Percentiles rank a stretch among this genome's conserved stretches.
phyloP scores from a whole-genome alignment of 371 early-diverging fungal genomes.

The Vairimorpha ceranae region DNA sequence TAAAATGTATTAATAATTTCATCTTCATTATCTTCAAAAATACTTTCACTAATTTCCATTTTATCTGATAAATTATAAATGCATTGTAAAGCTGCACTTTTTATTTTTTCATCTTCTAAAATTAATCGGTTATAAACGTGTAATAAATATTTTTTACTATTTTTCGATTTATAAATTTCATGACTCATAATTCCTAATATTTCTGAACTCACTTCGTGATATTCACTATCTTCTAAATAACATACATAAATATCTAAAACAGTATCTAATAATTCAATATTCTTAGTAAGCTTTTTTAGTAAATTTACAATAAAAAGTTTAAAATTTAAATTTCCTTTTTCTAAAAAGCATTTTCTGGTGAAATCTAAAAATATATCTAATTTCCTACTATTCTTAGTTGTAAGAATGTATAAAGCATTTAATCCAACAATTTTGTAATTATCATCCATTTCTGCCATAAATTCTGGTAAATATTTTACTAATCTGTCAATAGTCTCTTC shows the following conservation, averaged over 20 bases:
- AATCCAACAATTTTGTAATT: conserved; percentile 53
- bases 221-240: conserved; percentile 62
- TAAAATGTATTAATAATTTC: not conserved
- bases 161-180: conserved; percentile 30
- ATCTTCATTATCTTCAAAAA: not conserved
- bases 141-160: conserved; percentile 43
- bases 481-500: conserved; percentile 55
- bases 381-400: conserved; percentile 33
- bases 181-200: conserved; percentile 55
- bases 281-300: conserved; percentile 33
- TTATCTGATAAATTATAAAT: conserved; percentile 29
- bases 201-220: conserved; percentile 56
- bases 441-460: conserved; percentile 51
- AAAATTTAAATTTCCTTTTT: conserved; percentile 47
- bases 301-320: conserved; percentile 55
- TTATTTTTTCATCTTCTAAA: conserved; percentile 58
- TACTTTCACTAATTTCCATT: not conserved
- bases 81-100: conserved; percentile 42
- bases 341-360: conserved; percentile 37
- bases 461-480: conserved; percentile 48
- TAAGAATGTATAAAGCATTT: conserved; percentile 54
- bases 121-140: conserved; percentile 61
- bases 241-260: conserved; percentile 43
- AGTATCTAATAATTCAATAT: conserved; percentile 15
- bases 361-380: conserved; percentile 50